phyloP scores from a whole-genome alignment of 2,329 filamentous ascomycete genomes.

The Orbilia oligospora region DNA sequence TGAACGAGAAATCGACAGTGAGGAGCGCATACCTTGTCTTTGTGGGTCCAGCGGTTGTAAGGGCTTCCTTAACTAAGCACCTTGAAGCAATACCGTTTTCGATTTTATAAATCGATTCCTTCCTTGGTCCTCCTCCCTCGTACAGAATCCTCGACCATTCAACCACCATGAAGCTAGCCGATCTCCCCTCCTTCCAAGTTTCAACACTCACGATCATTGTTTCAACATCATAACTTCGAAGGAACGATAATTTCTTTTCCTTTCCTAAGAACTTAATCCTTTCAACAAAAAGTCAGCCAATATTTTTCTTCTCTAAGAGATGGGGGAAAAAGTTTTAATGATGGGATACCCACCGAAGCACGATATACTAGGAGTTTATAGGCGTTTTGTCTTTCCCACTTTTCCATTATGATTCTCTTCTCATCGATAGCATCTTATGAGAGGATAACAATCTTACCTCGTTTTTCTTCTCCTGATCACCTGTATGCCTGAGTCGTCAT shows the following conservation, averaged over 20 bases:
- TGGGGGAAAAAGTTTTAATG: conserved; percentile 56
- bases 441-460: conserved; percentile 56
- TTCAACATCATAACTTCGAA: conserved; percentile 43
- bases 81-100: conserved; percentile 2
- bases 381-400: conserved; percentile 64
- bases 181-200: not conserved
- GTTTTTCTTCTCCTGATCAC: conserved; percentile 25
- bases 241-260: conserved; percentile 15
- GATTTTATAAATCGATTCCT: not conserved
- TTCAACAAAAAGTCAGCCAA: conserved; percentile 48
- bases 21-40: conserved; percentile 96
- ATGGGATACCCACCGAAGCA: conserved; percentile 59
- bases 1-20: conserved; percentile 93
- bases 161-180: not conserved
- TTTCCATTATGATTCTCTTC: conserved; percentile 59
- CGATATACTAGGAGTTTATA: conserved; percentile 60
- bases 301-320: conserved; percentile 41
- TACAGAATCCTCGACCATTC: not conserved
- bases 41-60: conserved; percentile 97
- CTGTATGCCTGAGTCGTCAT: not conserved
- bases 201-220: conserved; percentile 58
- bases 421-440: conserved; percentile 63
- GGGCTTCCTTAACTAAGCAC: conserved; percentile 89
- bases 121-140: not conserved
- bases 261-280: conserved; percentile 32